phyloP scores from a whole-genome alignment of 106 monocot species.

The Posidonia australis region DNA sequence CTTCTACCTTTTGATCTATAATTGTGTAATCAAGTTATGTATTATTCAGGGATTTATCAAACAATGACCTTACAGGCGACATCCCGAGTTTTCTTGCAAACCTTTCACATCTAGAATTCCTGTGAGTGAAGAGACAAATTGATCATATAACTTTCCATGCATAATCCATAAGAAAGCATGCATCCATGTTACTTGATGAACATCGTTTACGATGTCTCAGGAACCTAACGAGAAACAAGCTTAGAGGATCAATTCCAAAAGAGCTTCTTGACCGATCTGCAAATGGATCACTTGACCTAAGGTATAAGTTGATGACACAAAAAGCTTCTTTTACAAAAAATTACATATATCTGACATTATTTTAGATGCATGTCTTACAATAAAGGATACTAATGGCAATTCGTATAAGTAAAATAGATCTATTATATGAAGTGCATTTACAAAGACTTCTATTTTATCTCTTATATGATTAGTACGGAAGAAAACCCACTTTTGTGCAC shows the following conservation, averaged over 20 bases:
- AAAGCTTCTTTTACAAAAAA: no score
- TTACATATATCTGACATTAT: no score
- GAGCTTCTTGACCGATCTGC: not conserved
- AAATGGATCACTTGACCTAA: not conserved
- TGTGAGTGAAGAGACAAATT: constrained; percentile 2
- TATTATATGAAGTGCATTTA: no score
- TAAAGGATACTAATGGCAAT: not conserved
- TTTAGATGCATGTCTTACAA: not conserved
- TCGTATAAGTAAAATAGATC: no score
- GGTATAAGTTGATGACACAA: not conserved
- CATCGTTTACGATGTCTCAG: not conserved
- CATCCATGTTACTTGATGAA: not conserved
- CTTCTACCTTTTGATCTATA: no score
- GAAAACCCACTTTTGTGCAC: not conserved
- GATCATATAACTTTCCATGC: not conserved
- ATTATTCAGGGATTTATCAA: constrained; percentile 4
- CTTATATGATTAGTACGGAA: not conserved
- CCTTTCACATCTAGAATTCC: not conserved
- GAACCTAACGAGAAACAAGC: not conserved
- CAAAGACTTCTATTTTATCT: not conserved
- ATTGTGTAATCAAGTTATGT: no score
- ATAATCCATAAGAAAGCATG: not conserved
- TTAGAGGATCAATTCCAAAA: not conserved
- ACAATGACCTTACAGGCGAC: not conserved
- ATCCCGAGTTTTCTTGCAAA: constrained; percentile 1